These are phyloP conservation scores for Globisporangium polare DNA, from an alignment of 352 stramenopile genomes.

Conservation along the genomic window DNA sequence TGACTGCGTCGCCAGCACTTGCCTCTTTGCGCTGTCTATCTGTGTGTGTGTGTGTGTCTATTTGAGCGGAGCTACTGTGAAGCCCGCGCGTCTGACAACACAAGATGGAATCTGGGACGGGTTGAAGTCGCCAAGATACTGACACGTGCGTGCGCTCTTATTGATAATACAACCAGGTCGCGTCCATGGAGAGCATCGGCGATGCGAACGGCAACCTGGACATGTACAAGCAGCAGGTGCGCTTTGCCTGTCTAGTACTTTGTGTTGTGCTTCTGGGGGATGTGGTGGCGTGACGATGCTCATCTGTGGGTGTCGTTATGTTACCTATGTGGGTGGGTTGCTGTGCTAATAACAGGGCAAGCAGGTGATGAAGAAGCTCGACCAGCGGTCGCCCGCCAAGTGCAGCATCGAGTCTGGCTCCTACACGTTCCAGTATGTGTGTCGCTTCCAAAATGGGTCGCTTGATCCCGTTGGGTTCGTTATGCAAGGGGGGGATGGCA, in stretches of 20 bases:
- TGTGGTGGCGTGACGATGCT: background rate
- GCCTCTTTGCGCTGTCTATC: too few species aligned
- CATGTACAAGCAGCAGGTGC: constrained; percentile 86
- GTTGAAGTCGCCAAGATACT: background rate
- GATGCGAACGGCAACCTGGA: constrained; percentile 81
- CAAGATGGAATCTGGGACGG: background rate
- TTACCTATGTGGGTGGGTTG: background rate
- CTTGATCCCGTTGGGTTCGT: constrained; percentile 25
- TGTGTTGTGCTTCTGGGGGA: background rate
- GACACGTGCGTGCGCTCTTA: background rate
- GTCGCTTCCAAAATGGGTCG: background rate
- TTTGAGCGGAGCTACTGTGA: background rate
- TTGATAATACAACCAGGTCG: constrained; percentile 55
- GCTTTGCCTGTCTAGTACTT: background rate
- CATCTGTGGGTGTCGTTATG: background rate
- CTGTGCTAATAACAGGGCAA: constrained; percentile 61
- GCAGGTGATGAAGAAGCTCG: constrained; percentile 92
- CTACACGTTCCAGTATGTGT: constrained; percentile 90
- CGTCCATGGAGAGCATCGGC: constrained; percentile 91
- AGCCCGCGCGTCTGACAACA: background rate
- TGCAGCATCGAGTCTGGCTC: constrained; percentile 93
- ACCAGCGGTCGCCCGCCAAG: constrained; percentile 89
- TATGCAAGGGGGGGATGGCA: background rate
- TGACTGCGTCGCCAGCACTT: background rate
- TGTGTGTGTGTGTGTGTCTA: background rate